Conservation (phyloP, 2,329 filamentous ascomycete genomes). For the Pestalotiopsis sp. region DNA sequence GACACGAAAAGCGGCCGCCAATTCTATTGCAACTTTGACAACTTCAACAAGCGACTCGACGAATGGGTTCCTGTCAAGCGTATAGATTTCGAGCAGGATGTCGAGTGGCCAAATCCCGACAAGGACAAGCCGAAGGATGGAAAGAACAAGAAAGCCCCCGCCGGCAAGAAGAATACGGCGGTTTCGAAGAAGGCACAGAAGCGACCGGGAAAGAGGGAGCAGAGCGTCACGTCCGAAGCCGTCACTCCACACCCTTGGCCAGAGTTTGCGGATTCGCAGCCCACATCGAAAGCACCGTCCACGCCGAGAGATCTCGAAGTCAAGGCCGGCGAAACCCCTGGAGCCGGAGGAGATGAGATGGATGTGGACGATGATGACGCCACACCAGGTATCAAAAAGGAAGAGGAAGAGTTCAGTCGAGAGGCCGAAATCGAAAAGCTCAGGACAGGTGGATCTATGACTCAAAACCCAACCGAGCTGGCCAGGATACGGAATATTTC, state of each 20-base stretch:
- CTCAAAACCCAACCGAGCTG: slow-evolving; percentile 96
- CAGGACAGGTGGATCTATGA: slow-evolving; percentile 94
- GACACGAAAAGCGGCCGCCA: slow-evolving; percentile 85
- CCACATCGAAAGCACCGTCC: slow-evolving; percentile 45
- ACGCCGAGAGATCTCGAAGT: slow-evolving; percentile 46
- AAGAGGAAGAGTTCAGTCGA: slow-evolving; percentile 66
- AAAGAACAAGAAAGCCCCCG: slow-evolving; percentile 73
- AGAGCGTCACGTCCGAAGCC: slow-evolving; percentile 55
- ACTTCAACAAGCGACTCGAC: slow-evolving; percentile 85
- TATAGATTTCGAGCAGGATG: slow-evolving; percentile 85
- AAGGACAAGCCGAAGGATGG: slow-evolving; percentile 76
- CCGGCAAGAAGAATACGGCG: slow-evolving; percentile 58
- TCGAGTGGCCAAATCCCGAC: slow-evolving; percentile 94
- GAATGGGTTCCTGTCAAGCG: slow-evolving; percentile 88
- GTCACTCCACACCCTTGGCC: slow-evolving; percentile 57
- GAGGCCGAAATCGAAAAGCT: slow-evolving; percentile 97
- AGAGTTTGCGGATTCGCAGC: slow-evolving; percentile 53
- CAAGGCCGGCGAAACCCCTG: slow-evolving; percentile 48
- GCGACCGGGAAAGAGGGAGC: slow-evolving; percentile 56
- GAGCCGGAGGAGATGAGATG: slow-evolving; percentile 50
- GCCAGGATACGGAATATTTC: slow-evolving; percentile 94
- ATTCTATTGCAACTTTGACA: slow-evolving; percentile 97
- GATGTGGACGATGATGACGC: slow-evolving; percentile 56
- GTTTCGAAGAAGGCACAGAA: slow-evolving; percentile 62
- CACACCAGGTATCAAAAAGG: slow-evolving; percentile 43